Percentiles rank a stretch among this genome's conserved stretches.
These are phyloP conservation scores for Panus rudis DNA, from an alignment of 768 basidiomycete species.

Conservation along the genomic window DNA sequence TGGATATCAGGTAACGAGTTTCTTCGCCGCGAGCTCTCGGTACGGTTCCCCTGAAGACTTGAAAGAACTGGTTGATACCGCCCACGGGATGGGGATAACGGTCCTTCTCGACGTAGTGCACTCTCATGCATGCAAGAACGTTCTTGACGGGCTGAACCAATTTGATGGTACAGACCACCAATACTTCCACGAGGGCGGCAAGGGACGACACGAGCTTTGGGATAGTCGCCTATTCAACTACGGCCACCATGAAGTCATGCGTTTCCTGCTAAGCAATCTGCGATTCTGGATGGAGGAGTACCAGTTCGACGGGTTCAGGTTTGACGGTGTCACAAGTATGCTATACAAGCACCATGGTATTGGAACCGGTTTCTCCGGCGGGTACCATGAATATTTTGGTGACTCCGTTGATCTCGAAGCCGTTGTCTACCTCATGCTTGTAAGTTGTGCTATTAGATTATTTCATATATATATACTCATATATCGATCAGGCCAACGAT, in stretches of 20 bases:
- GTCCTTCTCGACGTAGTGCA: slow-evolving; percentile 97
- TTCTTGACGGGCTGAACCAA: slow-evolving; percentile 88
- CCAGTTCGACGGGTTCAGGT: slow-evolving; percentile 95
- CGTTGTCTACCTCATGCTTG: slow-evolving; percentile 95
- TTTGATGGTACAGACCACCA: slow-evolving; percentile 97
- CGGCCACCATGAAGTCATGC: slow-evolving; percentile 84
- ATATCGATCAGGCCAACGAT: slow-evolving; percentile 74
- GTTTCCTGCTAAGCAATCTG: slow-evolving; percentile 92
- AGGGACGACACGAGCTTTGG: slow-evolving; percentile 94
- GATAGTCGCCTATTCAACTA: slow-evolving; percentile 98
- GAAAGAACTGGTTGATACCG: slow-evolving; percentile 91
- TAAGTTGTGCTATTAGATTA: slow-evolving; percentile 34
- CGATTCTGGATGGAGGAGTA: slow-evolving; percentile 95
- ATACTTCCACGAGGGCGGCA: slow-evolving; percentile 93
- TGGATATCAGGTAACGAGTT: slow-evolving; percentile 96
- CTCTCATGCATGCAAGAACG: slow-evolving; percentile 97
- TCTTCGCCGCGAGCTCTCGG: slow-evolving; percentile 96
- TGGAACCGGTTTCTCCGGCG: slow-evolving; percentile 94
- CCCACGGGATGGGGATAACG: slow-evolving; percentile 87
- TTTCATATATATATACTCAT: slow-evolving; percentile 7
- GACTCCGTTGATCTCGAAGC: slow-evolving; percentile 77
- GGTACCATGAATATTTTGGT: slow-evolving; percentile 98
- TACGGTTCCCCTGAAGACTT: slow-evolving; percentile 94
- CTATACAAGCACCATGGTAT: slow-evolving; percentile 99
- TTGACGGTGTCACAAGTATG: slow-evolving; percentile 99